A percentile compares a stretch with the other conserved stretches of the same genome.
phyloP scores from a whole-genome alignment of 192 early-diverging fungal species.

The Mortierella antarctica region DNA sequence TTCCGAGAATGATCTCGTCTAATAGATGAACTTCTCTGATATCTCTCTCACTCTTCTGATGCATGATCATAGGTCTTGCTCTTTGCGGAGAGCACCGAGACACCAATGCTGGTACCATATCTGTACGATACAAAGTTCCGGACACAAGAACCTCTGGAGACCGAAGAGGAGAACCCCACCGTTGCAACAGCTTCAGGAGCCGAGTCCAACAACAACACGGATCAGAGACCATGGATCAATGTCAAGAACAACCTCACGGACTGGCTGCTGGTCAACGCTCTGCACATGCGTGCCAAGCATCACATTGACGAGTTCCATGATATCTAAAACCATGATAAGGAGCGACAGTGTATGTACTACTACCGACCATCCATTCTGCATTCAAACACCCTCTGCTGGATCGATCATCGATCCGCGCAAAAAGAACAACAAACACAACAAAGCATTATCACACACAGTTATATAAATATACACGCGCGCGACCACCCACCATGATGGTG shows the following conservation, averaged over 20 bases:
- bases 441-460: too few relatives aligned
- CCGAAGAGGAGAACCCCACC: constrained; percentile 15
- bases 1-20: too few relatives aligned
- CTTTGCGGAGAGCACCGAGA: constrained; percentile 51
- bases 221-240: constrained; percentile 51
- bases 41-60: background rate
- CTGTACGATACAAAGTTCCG: constrained; percentile 58
- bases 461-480: too few relatives aligned
- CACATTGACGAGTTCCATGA: constrained; percentile 67
- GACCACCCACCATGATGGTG: too few relatives aligned
- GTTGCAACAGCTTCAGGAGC: background rate
- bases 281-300: constrained; percentile 57
- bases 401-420: too few relatives aligned
- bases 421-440: too few relatives aligned
- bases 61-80: constrained; percentile 48
- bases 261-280: constrained; percentile 64
- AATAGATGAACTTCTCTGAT: background rate
- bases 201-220: background rate
- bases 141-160: constrained; percentile 52
- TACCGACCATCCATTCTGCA: too few relatives aligned
- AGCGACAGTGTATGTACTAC: too few relatives aligned
- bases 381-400: too few relatives aligned
- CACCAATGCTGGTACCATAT: constrained; percentile 64
- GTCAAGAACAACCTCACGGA: constrained; percentile 70
- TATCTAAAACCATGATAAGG: constrained; percentile 37